Evolutionary conservation across 2,329 filamentous ascomycete species (phyloP), one percentile per base, ranked within the genome.

Genomic region (Falciphora oryzae): DNA sequence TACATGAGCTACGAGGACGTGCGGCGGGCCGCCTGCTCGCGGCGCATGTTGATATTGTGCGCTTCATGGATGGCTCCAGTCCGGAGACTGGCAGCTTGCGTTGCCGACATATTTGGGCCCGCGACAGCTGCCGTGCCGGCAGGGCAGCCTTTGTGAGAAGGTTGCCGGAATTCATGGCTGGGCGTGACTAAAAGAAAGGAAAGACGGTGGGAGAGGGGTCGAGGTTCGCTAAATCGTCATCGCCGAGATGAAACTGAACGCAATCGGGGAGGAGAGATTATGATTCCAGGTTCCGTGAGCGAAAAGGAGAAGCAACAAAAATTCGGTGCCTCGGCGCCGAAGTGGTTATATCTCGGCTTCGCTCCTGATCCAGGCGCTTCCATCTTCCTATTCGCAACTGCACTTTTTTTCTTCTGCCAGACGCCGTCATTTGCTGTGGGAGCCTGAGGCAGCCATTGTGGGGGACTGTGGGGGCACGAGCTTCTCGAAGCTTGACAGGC

Each of bases 61-160:
- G 53, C 14, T 16, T 11, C 56, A n/a, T 57, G 27, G 53, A 28
- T 25, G 57, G 31, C 22, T 63, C 62, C 8, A 38, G 38, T 31
- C 29, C 31, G n/a, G 53, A 59, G 29, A 31, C 57, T n/a, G 31
- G 68, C 44, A 73, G 63, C 65, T 69, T 67, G 65, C 70, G 71
- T 32, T 69, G 69, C 31, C 72, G 67, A 63, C 73, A 76, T 69
- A 72, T 68, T 64, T 73, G 73, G 56, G 71, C 70, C 16, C 72
- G 71, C 7, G 72, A 71, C 64, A 75, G 68, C 59, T 72, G 72
- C 65, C 72, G 70, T 29, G 70, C 69, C 63, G 75, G 72, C 53
- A 75, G 65, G 38, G 69, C 72, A n/a, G 73, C 73, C 69, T 74
- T 75, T 56, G 73, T 70, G 32, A 76, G 64, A 63, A 76, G 69